phyloP scores from a whole-genome alignment of 345 rosid genomes.

The Eutrema japonicum region DNA sequence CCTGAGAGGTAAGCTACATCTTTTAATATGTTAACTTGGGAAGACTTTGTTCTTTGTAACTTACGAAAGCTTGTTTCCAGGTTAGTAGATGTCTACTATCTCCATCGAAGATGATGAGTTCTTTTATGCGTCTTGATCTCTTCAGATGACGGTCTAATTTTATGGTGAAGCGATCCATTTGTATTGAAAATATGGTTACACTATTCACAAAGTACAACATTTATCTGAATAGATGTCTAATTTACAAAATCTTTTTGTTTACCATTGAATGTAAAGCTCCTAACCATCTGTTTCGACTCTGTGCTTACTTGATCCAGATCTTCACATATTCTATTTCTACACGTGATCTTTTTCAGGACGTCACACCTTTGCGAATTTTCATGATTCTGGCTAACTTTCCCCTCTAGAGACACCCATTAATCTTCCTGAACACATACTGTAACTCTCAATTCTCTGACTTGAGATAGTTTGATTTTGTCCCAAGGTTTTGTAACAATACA shows the following conservation, averaged over 20 bases:
- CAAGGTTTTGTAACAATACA: constrained; percentile 22
- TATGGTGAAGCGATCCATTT: constrained; percentile 17
- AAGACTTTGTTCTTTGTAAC: constrained; percentile 14
- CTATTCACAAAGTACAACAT: background rate
- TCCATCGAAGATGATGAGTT: constrained; percentile 1
- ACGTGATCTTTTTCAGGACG: background rate
- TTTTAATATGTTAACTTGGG: background rate
- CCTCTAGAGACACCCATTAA: constrained; percentile 4
- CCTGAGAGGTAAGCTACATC: constrained; percentile 41
- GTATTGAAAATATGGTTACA: constrained; percentile 8
- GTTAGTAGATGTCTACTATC: constrained; percentile 12
- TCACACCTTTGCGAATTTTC: background rate
- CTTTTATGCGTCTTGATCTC: constrained; percentile 9
- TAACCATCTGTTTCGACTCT: constrained; percentile 5
- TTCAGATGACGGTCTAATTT: constrained; percentile 2
- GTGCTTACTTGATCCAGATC: constrained; percentile 24
- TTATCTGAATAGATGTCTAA: background rate
- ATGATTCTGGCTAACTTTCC: background rate
- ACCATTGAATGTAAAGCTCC: background rate
- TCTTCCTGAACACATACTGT: constrained; percentile 13
- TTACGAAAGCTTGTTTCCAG: constrained; percentile 14
- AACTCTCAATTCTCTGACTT: constrained; percentile 4
- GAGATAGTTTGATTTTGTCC: background rate
- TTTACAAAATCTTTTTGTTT: background rate
- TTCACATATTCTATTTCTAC: constrained; percentile 17